These are phyloP conservation scores for Grosmannia huntii DNA, from an alignment of 2,329 filamentous ascomycete genomes.

Conservation along the genomic window DNA sequence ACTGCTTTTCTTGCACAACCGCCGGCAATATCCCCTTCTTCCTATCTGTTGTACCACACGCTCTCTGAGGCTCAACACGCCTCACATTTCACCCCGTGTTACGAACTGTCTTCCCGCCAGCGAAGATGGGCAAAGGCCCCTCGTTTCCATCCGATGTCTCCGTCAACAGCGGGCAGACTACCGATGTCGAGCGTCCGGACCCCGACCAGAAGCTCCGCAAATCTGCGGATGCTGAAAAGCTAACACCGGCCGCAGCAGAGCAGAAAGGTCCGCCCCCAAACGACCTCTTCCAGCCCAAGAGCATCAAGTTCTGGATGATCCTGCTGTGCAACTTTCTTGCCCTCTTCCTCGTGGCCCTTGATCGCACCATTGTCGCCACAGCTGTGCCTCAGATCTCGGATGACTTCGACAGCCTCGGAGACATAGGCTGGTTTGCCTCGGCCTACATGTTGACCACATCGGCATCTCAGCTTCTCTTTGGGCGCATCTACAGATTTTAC, in stretches of 20 bases:
- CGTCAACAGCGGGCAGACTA: not conserved
- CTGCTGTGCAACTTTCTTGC: constrained; percentile 40
- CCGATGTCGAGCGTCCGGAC: constrained; percentile 2
- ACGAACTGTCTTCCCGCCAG: not conserved
- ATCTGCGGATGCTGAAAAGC: constrained; percentile 16
- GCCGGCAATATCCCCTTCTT: not conserved
- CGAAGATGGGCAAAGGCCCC: not conserved
- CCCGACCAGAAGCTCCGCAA: constrained; percentile 1
- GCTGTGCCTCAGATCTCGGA: constrained; percentile 43
- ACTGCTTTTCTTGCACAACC: no score
- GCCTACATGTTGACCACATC: constrained; percentile 48
- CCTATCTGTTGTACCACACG: not conserved
- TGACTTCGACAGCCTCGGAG: constrained; percentile 42
- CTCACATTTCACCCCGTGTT: not conserved
- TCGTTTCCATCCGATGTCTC: not conserved
- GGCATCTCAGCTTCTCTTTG: constrained; percentile 40
- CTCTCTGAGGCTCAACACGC: not conserved
- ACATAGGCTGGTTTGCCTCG: constrained; percentile 53
- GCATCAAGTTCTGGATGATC: constrained; percentile 41
- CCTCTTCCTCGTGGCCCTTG: constrained; percentile 45
- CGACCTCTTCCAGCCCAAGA: constrained; percentile 37
- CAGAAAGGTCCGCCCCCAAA: constrained; percentile 12
- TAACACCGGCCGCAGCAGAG: constrained; percentile 6
- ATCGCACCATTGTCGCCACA: constrained; percentile 42
- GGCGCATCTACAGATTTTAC: constrained; percentile 42